A percentile compares a stretch with the other conserved stretches of the same genome.
Evolutionary conservation across 2,329 filamentous ascomycete genomes (phyloP).

Genomic region (Fusarium verrucosum): DNA sequence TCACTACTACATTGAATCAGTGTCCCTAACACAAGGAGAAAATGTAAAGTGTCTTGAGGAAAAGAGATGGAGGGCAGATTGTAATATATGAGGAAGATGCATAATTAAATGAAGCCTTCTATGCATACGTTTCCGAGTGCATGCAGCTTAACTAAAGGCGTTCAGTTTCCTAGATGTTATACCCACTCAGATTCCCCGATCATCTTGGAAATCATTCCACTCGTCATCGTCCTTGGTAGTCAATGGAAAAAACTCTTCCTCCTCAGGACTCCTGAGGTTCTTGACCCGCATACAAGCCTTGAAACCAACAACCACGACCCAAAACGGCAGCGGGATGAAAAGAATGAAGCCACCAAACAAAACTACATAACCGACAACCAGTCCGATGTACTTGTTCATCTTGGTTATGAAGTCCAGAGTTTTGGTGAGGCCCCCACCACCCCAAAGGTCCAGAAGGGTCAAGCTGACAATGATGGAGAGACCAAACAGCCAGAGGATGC

Average conservation of each 20-base stretch:
- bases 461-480: slow-evolving; percentile 2
- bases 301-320: slow-evolving; percentile 27
- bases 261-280: slow-evolving; percentile 9
- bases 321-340: slow-evolving; percentile 15
- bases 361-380: not conserved
- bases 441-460: slow-evolving; percentile 13
- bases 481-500: slow-evolving; percentile 23
- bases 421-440: not conserved
- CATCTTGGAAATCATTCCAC: slow-evolving; percentile 20
- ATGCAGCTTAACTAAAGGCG: slow-evolving; percentile 13
- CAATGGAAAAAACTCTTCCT: slow-evolving; percentile 17
- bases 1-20: slow-evolving; percentile 23
- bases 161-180: not conserved
- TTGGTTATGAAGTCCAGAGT: not conserved
- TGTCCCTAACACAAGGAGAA: slow-evolving; percentile 20
- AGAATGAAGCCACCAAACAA: slow-evolving; percentile 1
- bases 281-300: slow-evolving; percentile 26
- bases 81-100: slow-evolving; percentile 1
- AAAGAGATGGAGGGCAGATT: not conserved
- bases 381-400: too few species aligned
- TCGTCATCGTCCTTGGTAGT: slow-evolving; percentile 13
- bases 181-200: slow-evolving; percentile 5
- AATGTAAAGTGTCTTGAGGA: not conserved
- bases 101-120: slow-evolving; percentile 14
- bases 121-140: slow-evolving; percentile 11